Base-by-base conservation (phyloP, 2,329 filamentous ascomycete genomes). In the Blumeriella jaapii region DNA sequence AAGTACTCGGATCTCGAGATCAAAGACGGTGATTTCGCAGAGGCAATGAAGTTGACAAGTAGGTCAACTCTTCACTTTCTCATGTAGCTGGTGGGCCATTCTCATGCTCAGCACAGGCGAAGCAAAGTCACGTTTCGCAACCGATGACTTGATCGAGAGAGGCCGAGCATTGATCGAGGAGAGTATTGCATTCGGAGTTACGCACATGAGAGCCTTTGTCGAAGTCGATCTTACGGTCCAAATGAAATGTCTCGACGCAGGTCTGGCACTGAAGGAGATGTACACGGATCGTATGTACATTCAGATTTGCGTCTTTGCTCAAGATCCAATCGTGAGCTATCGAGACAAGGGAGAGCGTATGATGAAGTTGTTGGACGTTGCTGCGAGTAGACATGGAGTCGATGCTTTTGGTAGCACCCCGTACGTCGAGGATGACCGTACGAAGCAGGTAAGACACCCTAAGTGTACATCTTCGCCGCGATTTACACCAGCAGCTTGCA, bases 231-330 rank as follows among this genome's bases (percentile, higher is more conserved):
- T 67, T 26, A 67, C 69, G 6, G 76, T 82, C 1, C 59, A 62
- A 4, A 56, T 68, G 36, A 69, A 65, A 40, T 78, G 73, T 46
- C 55, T 79, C 3, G 60, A 68, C 25, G 70, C 68, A 2, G 78
- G 72, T 0, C 51, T 75, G 16, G 58, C 56, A 19, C 60, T 84
- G 29, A 76, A 75, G 54, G 47, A 61, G 2, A 59, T 68, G 34
- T 78, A 71, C 52, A 51, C 55, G 8, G 60, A 65, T 13, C 56
- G 61, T 6, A 71, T 78, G 41, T 58, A 69, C 5, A 57, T 84
- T 4, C 79, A 84, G 53, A 65, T 85, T 3, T 82, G 74, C 47
- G 70, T 69, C 1, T 84, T 83, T 57, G 79, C 79, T 5, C 79
- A 84, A 49, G 69, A 82, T 35, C 71, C 77, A 2, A 60, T 83